phyloP scores from a whole-genome alignment of 2,329 filamentous ascomycete genomes.

The Paraphoma sp. region DNA sequence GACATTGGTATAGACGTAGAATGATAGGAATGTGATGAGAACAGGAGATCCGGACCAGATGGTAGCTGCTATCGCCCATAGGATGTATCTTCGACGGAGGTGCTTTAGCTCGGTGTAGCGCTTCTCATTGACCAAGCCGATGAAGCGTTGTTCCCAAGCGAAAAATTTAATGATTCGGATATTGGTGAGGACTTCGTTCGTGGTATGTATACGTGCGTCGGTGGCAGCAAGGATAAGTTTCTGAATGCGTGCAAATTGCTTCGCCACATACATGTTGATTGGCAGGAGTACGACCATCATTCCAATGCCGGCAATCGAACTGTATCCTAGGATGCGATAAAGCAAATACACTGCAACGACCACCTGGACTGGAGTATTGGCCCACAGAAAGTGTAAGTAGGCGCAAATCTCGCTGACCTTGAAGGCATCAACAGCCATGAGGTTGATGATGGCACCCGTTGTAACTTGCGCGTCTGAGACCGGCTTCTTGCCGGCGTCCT shows the following conservation, averaged over 20 bases:
- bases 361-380: conserved; percentile 87
- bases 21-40: conserved; percentile 94
- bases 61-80: conserved; percentile 91
- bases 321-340: conserved; percentile 88
- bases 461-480: conserved; percentile 77
- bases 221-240: conserved; percentile 92
- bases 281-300: conserved; percentile 90
- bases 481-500: conserved; percentile 32
- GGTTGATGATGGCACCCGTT: conserved; percentile 96
- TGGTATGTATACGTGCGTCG: conserved; percentile 93
- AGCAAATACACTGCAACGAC: conserved; percentile 80
- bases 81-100: conserved; percentile 80
- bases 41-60: conserved; percentile 97
- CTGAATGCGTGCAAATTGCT: conserved; percentile 83
- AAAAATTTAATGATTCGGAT: conserved; percentile 99
- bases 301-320: conserved; percentile 89
- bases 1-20: conserved; percentile 88
- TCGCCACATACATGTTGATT: conserved; percentile 87
- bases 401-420: conserved; percentile 95
- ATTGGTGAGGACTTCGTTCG: conserved; percentile 95
- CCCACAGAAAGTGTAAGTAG: conserved; percentile 95
- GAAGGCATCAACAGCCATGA: conserved; percentile 99
- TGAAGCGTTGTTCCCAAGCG: conserved; percentile 94
- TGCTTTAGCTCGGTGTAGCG: conserved; percentile 78
- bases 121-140: conserved; percentile 87